Evolutionary conservation across 2,329 filamentous ascomycete genomes (phyloP).

Genomic region (Talaromyces albobiverticillius): DNA sequence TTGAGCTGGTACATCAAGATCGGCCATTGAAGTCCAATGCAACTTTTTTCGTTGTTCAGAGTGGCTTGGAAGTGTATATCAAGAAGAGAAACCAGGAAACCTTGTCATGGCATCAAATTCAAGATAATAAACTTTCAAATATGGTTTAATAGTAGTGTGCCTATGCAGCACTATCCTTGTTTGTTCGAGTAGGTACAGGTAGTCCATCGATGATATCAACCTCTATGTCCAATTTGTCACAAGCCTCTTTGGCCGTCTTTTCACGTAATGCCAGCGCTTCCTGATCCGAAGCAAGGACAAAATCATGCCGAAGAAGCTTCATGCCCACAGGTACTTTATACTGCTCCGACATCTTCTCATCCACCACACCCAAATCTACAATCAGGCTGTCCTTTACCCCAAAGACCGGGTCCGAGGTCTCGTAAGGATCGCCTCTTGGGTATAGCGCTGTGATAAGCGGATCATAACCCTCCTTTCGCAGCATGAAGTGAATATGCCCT

Average conservation of each 20-base stretch:
- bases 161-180: no score
- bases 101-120: no score
- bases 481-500: conserved; percentile 78
- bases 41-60: no score
- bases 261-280: conserved; percentile 67
- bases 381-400: conserved; percentile 80
- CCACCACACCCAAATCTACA: conserved; percentile 56
- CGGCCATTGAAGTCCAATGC: no score
- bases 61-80: no score
- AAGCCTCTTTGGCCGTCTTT: conserved; percentile 63
- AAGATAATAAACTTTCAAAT: no score
- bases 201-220: conserved; percentile 74
- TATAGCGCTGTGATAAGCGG: conserved; percentile 79
- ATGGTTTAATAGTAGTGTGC: no score
- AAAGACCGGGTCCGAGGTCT: conserved; percentile 80
- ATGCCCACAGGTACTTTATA: conserved; percentile 64
- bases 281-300: conserved; percentile 69
- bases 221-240: conserved; percentile 63
- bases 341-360: conserved; percentile 53
- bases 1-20: no score
- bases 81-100: no score
- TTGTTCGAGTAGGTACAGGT: conserved; percentile 71
- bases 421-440: conserved; percentile 73
- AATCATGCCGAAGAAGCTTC: conserved; percentile 67
- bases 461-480: conserved; percentile 74